These are phyloP conservation scores for Bryum argenteum DNA, from an alignment of 225 moss, liverwort and hornwort species.

Conservation along the genomic window DNA sequence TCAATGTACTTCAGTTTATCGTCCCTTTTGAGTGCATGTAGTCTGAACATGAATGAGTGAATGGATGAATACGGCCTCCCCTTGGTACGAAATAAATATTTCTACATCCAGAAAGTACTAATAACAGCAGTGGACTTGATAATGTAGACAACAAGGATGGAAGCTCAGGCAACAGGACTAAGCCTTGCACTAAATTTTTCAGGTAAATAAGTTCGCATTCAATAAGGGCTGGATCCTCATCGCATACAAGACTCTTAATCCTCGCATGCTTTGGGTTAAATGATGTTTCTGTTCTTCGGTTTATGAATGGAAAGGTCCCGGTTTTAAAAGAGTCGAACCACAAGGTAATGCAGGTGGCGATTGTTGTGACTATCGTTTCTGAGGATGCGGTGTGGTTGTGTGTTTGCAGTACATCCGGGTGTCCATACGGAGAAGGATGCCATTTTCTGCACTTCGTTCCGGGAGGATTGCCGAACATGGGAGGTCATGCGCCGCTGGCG, in stretches of 20 bases:
- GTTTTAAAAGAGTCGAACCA: neutral
- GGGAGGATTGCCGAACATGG: conserved; percentile 73
- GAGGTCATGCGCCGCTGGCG: conserved; percentile 62
- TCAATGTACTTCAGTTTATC: too few species aligned
- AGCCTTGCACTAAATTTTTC: conserved; percentile 99
- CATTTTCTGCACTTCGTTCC: conserved; percentile 94
- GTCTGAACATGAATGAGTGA: too few species aligned
- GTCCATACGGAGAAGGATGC: conserved; percentile 98
- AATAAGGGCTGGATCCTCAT: conserved; percentile 16
- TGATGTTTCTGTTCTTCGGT: neutral
- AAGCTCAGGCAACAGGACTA: conserved; percentile 87
- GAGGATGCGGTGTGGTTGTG: neutral
- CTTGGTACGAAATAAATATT: too few species aligned
- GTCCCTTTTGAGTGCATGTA: too few species aligned
- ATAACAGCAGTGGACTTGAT: conserved; percentile 54
- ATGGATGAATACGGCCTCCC: too few species aligned
- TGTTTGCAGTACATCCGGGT: conserved; percentile 92
- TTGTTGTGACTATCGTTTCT: neutral
- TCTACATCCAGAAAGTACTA: conserved; percentile 38
- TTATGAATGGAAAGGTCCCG: neutral
- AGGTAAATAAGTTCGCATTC: conserved; percentile 59
- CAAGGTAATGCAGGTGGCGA: neutral
- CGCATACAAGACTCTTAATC: neutral
- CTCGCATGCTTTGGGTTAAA: neutral
- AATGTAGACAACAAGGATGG: conserved; percentile 74